Conservation (phyloP, 352 stramenopile species). For the Pythium folliculosum region DNA sequence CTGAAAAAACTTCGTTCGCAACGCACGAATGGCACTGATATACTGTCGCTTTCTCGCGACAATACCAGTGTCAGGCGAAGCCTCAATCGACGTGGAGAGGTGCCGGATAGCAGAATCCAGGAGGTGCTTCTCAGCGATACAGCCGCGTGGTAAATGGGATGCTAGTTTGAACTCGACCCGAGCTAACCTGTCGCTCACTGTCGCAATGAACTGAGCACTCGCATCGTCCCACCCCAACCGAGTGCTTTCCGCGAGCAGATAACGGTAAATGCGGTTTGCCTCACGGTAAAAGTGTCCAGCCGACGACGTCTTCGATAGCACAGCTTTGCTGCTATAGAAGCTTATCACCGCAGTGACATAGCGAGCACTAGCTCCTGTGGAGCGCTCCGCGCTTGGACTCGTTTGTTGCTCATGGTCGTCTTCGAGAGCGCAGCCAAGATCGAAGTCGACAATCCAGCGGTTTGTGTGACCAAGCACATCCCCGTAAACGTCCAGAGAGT, state of each 20-base stretch:
- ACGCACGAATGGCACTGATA: slow-evolving; percentile 42
- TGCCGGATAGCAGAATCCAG: slow-evolving; percentile 47
- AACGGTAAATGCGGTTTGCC: slow-evolving; percentile 52
- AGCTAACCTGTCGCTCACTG: slow-evolving; percentile 38
- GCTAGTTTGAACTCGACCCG: slow-evolving; percentile 61
- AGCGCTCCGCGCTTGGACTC: neutral
- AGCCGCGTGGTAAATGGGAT: slow-evolving; percentile 50
- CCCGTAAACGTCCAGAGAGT: slow-evolving; percentile 53
- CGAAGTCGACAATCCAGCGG: slow-evolving; percentile 41
- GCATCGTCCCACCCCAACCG: slow-evolving; percentile 13
- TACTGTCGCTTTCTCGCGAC: slow-evolving; percentile 37
- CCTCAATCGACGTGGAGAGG: slow-evolving; percentile 20
- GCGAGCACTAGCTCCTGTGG: slow-evolving; percentile 19
- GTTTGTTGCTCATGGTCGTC: slow-evolving; percentile 32
- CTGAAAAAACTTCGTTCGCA: slow-evolving; percentile 62
- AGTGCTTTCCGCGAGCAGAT: slow-evolving; percentile 26
- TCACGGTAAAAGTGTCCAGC: slow-evolving; percentile 61
- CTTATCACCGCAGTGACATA: neutral
- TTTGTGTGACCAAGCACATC: slow-evolving; percentile 56
- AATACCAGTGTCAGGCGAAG: neutral
- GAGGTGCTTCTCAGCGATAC: slow-evolving; percentile 50
- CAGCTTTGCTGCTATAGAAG: slow-evolving; percentile 5
- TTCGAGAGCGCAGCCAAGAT: slow-evolving; percentile 51
- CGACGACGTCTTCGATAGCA: slow-evolving; percentile 45
- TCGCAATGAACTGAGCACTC: slow-evolving; percentile 2